Conservation (phyloP, 164 flowering plant species). For the Kingdonia uniflora region DNA sequence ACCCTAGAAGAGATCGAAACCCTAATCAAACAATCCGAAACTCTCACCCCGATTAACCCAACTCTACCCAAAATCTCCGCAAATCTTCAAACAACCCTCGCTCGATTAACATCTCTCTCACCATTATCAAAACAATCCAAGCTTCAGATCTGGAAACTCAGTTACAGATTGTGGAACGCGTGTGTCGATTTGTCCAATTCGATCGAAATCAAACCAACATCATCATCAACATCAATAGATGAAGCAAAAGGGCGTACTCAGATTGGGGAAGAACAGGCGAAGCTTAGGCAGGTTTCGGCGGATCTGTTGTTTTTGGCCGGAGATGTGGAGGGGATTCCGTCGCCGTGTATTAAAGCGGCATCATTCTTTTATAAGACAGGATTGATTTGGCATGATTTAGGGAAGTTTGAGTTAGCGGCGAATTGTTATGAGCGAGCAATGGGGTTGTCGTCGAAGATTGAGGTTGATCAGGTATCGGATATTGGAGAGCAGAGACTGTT, state of each 20-base stretch:
- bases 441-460: conserved; percentile 43
- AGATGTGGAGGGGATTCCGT: conserved; percentile 59
- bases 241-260: conserved; percentile 3
- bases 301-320: conserved; percentile 55
- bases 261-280: conserved; percentile 31
- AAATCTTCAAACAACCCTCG: conserved; percentile 12
- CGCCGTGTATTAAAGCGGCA: conserved; percentile 58
- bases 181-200: conserved; percentile 83
- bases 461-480: conserved; percentile 11
- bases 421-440: conserved; percentile 77
- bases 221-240: not conserved
- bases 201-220: conserved; percentile 6
- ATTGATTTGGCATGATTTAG: conserved; percentile 55
- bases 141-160: conserved; percentile 79
- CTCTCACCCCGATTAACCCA: conserved; percentile 9
- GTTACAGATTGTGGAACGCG: conserved; percentile 93
- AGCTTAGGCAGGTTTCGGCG: conserved; percentile 70
- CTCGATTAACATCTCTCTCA: conserved; percentile 14
- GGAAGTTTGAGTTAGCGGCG: conserved; percentile 51
- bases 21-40: conserved; percentile 19
- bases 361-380: conserved; percentile 78
- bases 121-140: conserved; percentile 45
- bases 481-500: conserved; percentile 48
- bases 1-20: conserved; percentile 20
- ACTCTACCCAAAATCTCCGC: conserved; percentile 6